Conservation (phyloP, 1,284 basidiomycete species). For the Coriolopsis trogii region DNA sequence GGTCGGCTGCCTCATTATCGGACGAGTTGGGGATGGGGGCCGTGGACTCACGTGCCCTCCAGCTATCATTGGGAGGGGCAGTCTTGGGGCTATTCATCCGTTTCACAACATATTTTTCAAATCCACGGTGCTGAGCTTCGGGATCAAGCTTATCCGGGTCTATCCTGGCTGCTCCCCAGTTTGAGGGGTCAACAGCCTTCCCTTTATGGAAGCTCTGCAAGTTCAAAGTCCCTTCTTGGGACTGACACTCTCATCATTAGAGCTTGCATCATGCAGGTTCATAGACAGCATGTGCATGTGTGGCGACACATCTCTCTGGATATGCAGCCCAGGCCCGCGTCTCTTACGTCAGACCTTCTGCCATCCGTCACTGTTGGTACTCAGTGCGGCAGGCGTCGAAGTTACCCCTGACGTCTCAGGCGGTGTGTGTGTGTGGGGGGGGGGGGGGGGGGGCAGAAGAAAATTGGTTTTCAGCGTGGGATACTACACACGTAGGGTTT, state of each 20-base stretch:
- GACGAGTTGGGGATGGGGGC: too few relatives aligned
- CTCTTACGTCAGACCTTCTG: neutral
- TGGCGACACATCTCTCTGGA: neutral
- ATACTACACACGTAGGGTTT: too few relatives aligned
- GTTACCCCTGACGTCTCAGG: neutral
- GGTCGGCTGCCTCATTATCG: too few relatives aligned
- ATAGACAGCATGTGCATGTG: neutral
- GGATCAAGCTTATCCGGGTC: slow-evolving; percentile 7
- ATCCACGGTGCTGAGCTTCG: slow-evolving; percentile 6
- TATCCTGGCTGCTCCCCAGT: slow-evolving; percentile 16
- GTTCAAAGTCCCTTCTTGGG: slow-evolving; percentile 13
- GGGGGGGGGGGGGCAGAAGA: neutral
- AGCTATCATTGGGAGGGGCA: too few relatives aligned
- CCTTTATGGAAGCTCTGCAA: slow-evolving; percentile 5
- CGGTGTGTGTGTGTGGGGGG: too few relatives aligned
- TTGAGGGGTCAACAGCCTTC: slow-evolving; percentile 18
- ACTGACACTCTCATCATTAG: neutral
- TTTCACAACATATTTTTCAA: neutral
- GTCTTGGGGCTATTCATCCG: too few relatives aligned
- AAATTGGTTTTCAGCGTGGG: neutral
- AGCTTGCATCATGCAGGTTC: neutral
- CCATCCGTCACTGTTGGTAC: neutral
- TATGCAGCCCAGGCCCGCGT: neutral
- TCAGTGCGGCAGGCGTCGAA: neutral
- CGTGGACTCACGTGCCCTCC: too few relatives aligned